phyloP scores from a whole-genome alignment of 257 asterid genomes.

The Paulownia fortunei region DNA sequence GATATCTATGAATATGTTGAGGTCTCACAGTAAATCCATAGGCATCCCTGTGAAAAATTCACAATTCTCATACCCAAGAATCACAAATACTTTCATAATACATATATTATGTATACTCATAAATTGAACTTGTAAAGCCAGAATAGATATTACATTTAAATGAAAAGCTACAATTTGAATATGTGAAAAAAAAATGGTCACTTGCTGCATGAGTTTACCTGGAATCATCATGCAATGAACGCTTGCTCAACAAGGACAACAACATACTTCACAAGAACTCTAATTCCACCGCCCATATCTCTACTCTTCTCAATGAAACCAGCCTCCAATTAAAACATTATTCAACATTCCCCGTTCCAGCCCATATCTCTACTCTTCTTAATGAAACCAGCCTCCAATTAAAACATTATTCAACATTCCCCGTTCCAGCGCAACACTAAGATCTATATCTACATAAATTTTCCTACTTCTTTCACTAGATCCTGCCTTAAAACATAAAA shows the following conservation, averaged over 20 bases:
- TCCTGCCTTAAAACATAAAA: neutral
- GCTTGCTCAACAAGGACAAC: constrained; percentile 99
- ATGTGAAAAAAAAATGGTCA: neutral
- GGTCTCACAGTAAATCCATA: constrained; percentile 99
- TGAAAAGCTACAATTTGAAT: constrained; percentile 15
- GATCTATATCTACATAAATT: constrained; percentile 27
- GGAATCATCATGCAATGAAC: constrained; percentile 82
- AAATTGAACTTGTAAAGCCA: constrained; percentile 3
- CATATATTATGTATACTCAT: constrained; percentile 20
- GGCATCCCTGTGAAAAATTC: constrained; percentile 78
- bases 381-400: constrained; percentile 41
- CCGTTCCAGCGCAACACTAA: constrained; percentile 14
- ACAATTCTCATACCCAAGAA: constrained; percentile 6
- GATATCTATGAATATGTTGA: constrained; percentile 75
- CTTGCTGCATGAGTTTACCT: constrained; percentile 53
- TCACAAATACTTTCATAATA: neutral
- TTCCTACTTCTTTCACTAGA: constrained; percentile 1
- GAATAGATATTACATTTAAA: neutral
- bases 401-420: constrained; percentile 36
- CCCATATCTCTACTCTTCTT: constrained; percentile 65
- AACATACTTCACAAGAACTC: constrained; percentile 73
- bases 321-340: constrained; percentile 34
- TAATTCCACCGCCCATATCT: constrained; percentile 73
- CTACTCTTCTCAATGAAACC: constrained; percentile 44
- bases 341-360: constrained; percentile 42